A percentile compares a stretch with the other conserved stretches of the same genome.
phyloP scores from a whole-genome alignment of 2,329 filamentous ascomycete species.

The Lasiodiplodia citricola region DNA sequence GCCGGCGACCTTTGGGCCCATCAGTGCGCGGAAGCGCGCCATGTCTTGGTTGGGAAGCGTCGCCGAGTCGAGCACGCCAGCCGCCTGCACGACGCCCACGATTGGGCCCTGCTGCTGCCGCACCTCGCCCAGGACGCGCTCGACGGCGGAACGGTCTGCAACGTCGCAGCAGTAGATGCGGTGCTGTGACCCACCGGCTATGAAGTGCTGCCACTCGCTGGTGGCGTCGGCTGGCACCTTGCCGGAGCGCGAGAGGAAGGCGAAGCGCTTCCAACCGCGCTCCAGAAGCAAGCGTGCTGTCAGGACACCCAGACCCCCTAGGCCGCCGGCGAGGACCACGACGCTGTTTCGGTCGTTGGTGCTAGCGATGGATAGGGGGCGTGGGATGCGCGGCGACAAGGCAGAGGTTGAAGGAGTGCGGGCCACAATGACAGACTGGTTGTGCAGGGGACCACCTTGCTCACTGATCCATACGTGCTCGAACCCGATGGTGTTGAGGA shows the following conservation, averaged over 20 bases:
- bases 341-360: too few relatives aligned
- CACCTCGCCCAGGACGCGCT: background rate
- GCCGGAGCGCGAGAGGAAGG: constrained; percentile 7
- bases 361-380: too few relatives aligned
- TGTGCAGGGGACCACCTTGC: background rate
- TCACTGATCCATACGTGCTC: background rate
- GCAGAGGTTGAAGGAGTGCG: background rate
- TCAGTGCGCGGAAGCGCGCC: background rate
- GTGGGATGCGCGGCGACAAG: too few relatives aligned
- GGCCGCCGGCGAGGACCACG: too few relatives aligned
- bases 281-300: background rate
- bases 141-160: too few relatives aligned
- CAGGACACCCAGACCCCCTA: background rate
- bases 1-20: constrained; percentile 35
- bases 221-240: background rate
- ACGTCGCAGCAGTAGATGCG: too few relatives aligned
- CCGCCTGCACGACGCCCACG: background rate
- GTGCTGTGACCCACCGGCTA: background rate
- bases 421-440: background rate
- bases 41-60: background rate
- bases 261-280: background rate
- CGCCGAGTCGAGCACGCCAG: background rate
- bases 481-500: background rate
- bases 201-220: background rate
- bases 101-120: background rate